Conservation (phyloP, 768 basidiomycete genomes). For the Trichaptum fuscoviolaceum region DNA sequence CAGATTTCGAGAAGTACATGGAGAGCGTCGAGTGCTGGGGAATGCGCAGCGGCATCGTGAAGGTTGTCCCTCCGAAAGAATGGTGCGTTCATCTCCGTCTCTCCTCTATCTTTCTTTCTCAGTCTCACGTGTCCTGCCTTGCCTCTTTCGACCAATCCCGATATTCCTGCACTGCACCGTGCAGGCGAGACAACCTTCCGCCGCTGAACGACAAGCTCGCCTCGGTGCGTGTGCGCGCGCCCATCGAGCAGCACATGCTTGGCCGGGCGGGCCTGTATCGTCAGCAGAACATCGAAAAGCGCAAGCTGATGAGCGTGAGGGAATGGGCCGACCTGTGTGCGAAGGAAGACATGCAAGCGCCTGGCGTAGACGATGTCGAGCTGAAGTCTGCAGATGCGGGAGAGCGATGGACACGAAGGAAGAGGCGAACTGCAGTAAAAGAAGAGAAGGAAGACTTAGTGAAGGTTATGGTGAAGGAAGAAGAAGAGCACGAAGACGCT, state of each 20-base stretch:
- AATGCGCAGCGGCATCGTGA: slow-evolving; percentile 84
- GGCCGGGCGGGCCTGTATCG: slow-evolving; percentile 85
- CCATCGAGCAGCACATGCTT: slow-evolving; percentile 92
- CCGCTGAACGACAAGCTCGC: slow-evolving; percentile 65
- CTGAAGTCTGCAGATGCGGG: slow-evolving; percentile 29
- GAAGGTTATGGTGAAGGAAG: slow-evolving; percentile 10
- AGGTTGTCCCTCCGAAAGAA: slow-evolving; percentile 92
- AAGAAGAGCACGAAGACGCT: slow-evolving; percentile 8
- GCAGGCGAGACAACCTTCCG: slow-evolving; percentile 70
- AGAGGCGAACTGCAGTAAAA: slow-evolving; percentile 31
- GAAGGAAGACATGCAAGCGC: slow-evolving; percentile 68
- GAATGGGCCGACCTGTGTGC: slow-evolving; percentile 81
- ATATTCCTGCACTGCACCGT: not conserved
- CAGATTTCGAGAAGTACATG: slow-evolving; percentile 90
- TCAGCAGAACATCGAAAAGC: slow-evolving; percentile 87
- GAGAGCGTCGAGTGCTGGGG: slow-evolving; percentile 88
- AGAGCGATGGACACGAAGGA: slow-evolving; percentile 32
- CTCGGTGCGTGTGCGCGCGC: slow-evolving; percentile 73
- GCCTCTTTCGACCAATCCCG: slow-evolving; percentile 11
- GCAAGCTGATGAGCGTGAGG: slow-evolving; percentile 74
- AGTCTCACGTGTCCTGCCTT: slow-evolving; percentile 10
- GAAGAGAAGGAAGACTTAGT: slow-evolving; percentile 17
- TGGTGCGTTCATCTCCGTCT: slow-evolving; percentile 53
- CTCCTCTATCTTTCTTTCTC: slow-evolving; percentile 12
- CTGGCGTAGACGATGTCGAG: slow-evolving; percentile 65